These are phyloP conservation scores for Aegilops speltoides DNA, from an alignment of 176 grass and related monocot species.

Conservation along the genomic window DNA sequence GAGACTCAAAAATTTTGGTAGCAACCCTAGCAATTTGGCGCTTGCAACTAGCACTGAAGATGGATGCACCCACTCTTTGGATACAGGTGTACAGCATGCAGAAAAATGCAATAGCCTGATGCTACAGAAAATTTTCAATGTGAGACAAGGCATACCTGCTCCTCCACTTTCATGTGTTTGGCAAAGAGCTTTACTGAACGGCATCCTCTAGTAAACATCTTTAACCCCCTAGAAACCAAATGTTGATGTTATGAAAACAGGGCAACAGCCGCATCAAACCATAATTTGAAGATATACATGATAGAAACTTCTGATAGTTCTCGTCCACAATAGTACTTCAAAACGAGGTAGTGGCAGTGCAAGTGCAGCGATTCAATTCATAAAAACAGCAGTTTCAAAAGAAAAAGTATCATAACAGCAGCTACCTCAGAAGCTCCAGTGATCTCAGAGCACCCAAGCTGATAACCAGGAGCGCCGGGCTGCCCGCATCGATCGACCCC, in stretches of 20 bases:
- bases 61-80: not conserved
- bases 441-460: conserved; percentile 76
- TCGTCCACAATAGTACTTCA: not conserved
- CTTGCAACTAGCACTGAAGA: not conserved
- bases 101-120: not conserved
- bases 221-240: conserved; percentile 72
- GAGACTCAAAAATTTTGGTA: not conserved
- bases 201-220: conserved; percentile 73
- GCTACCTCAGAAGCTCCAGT: conserved; percentile 83
- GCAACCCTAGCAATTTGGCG: not conserved
- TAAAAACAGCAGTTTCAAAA: conserved; percentile 49
- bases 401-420: not conserved
- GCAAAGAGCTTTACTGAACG: conserved; percentile 88
- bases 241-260: not conserved
- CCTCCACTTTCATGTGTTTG: conserved; percentile 94
- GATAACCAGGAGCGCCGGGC: conserved; percentile 67
- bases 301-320: not conserved
- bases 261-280: not conserved
- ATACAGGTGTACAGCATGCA: not conserved
- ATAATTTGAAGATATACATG: not conserved
- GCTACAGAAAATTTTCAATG: not conserved
- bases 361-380: not conserved
- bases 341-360: not conserved
- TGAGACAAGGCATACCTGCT: conserved; percentile 55
- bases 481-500: conserved; percentile 42